Percentiles rank a stretch among this genome's conserved stretches.
Evolutionary conservation across 208 protist genomes (phyloP).

Genomic region (Crithidia fasciculata): DNA sequence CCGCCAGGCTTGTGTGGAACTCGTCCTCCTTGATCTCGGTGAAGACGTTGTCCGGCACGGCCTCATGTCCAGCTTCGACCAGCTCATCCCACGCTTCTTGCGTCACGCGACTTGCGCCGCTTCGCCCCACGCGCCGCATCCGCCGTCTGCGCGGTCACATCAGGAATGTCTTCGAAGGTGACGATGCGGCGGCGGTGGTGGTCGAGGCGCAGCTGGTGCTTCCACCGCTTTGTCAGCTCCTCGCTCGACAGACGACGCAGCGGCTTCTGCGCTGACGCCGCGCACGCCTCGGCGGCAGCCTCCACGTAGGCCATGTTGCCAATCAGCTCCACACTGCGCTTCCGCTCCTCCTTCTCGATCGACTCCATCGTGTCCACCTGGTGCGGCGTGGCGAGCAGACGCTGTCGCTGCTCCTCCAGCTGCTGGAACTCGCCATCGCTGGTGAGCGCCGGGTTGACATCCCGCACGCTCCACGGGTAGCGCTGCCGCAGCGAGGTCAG

Average conservation of each 20-base stretch:
- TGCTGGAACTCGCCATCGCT: slow-evolving; percentile 41
- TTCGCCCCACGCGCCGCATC: slow-evolving; percentile 21
- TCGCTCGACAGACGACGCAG: slow-evolving; percentile 29
- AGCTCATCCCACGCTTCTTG: slow-evolving; percentile 42
- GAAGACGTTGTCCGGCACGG: slow-evolving; percentile 54
- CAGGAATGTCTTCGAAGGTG: slow-evolving; percentile 43
- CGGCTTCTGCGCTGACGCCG: slow-evolving; percentile 6
- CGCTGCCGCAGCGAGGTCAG: slow-evolving; percentile 28
- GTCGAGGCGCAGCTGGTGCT: slow-evolving; percentile 37
- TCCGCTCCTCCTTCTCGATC: slow-evolving; percentile 52
- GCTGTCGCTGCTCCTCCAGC: slow-evolving; percentile 46
- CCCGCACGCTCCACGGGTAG: slow-evolving; percentile 54
- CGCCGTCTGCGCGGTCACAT: background rate
- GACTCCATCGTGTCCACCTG: slow-evolving; percentile 47
- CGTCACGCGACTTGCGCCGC: slow-evolving; percentile 28
- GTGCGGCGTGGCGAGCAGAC: slow-evolving; percentile 26
- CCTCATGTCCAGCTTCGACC: slow-evolving; percentile 37
- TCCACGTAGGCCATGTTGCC: slow-evolving; percentile 46
- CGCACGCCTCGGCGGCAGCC: slow-evolving; percentile 25
- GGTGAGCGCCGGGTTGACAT: slow-evolving; percentile 52
- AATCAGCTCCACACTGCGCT: slow-evolving; percentile 63
- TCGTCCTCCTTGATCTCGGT: slow-evolving; percentile 60
- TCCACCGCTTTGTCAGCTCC: slow-evolving; percentile 54
- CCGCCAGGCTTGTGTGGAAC: slow-evolving; percentile 39
- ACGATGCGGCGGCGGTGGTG: slow-evolving; percentile 44